Evolutionary conservation across 2,329 filamentous ascomycete genomes (phyloP).

Genomic region (Hirsutella minnesotensis): DNA sequence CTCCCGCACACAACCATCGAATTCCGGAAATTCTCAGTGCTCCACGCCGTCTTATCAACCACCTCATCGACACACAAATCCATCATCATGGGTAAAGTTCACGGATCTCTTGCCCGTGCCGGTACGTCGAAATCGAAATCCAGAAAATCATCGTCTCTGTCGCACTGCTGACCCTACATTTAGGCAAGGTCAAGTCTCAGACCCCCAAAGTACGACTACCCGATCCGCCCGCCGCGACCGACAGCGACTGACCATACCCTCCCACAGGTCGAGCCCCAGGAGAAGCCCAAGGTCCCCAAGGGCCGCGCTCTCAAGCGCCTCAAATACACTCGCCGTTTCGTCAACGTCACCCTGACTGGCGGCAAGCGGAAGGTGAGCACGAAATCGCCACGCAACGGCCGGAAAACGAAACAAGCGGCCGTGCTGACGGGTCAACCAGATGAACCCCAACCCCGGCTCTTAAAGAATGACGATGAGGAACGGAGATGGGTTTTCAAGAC

Average conservation of each 20-base stretch:
- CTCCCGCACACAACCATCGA: constrained; percentile 25
- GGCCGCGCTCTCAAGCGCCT: constrained; percentile 96
- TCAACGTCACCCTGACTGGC: constrained; percentile 93
- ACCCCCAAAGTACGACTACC: constrained; percentile 65
- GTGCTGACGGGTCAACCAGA: constrained; percentile 36
- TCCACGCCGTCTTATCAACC: constrained; percentile 13
- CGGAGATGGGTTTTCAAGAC: constrained; percentile 16
- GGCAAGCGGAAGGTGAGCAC: constrained; percentile 88
- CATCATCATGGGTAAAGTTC: constrained; percentile 77
- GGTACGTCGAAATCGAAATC: constrained; percentile 22
- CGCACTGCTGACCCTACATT: constrained; percentile 38
- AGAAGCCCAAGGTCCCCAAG: constrained; percentile 97
- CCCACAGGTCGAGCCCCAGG: constrained; percentile 67
- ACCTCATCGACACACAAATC: constrained; percentile 25
- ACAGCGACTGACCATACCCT: constrained; percentile 19
- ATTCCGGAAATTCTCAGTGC: constrained; percentile 21
- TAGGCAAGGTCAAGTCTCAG: constrained; percentile 96
- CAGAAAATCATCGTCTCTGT: background rate
- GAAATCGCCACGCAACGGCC: background rate
- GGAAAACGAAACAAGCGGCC: background rate
- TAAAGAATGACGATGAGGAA: constrained; percentile 29
- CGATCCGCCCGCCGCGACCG: constrained; percentile 8
- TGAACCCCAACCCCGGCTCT: constrained; percentile 76
- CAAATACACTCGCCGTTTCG: constrained; percentile 93
- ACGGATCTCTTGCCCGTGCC: constrained; percentile 88